Evolutionary conservation across 768 basidiomycete genomes (phyloP).

Genomic region (Mycena latifolia): DNA sequence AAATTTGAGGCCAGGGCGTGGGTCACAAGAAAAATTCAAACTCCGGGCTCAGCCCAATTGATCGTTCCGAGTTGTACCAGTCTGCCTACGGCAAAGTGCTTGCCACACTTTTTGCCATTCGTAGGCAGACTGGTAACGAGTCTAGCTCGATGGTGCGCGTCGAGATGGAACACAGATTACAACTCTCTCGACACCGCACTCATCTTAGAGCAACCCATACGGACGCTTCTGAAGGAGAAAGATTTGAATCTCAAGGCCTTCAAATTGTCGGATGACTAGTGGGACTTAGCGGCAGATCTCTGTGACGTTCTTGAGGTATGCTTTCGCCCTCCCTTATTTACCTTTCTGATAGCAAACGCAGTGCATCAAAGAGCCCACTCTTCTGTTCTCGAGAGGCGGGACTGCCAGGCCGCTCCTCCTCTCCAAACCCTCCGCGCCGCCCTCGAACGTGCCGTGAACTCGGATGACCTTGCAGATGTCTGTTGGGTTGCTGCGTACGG

Average conservation of each 20-base stretch:
- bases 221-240: conserved; percentile 9
- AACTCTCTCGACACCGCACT: conserved; percentile 15
- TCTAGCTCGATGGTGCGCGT: no score
- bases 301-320: conserved; percentile 20
- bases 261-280: conserved; percentile 12
- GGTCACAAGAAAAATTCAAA: no score
- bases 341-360: background rate
- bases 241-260: conserved; percentile 20
- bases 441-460: conserved; percentile 2
- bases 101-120: no score
- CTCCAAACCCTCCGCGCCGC: conserved; percentile 13
- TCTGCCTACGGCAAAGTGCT: no score
- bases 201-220: conserved; percentile 8
- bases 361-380: conserved; percentile 18
- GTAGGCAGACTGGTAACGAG: no score
- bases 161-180: conserved; percentile 19
- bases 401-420: conserved; percentile 12
- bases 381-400: conserved; percentile 11
- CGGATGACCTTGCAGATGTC: conserved; percentile 2
- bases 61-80: no score
- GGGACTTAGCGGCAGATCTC: conserved; percentile 10
- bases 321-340: background rate
- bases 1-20: no score
- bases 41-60: no score
- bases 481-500: conserved; percentile 27